Evolutionary conservation across 306 rosid species (phyloP), one percentile per base, ranked within the genome.

Genomic region (Pachyrhizus erosus): DNA sequence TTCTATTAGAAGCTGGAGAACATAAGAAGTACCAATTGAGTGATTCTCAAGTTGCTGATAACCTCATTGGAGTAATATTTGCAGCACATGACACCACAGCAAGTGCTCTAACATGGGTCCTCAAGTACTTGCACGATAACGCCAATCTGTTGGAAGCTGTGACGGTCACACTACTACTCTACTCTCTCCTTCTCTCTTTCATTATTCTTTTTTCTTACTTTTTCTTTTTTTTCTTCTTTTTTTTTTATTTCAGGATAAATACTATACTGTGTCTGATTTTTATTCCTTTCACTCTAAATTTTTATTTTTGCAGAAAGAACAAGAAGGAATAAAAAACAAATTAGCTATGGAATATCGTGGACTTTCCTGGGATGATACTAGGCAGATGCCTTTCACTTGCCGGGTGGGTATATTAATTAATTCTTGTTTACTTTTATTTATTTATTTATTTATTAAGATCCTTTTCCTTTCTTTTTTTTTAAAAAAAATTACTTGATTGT

Each of bases 71-170:
- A n/a, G 95, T 94, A 0, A 93, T 94, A 15, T 94, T 94, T 84
- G 98, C 98, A 1, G 98, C 98, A 29, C 98, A 93, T 52, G 98
- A 94, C 31, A 94, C 98, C 23, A 94, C 98, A 5, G 98, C 98
- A 0, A 92, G 97, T 67, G 94, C 83, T 33, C 85, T 94, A 10
- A 92, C 98, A 10, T 94, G 98, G 98, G 55, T 89, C 77, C 83
- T 94, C 0, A 94, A 94, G 82, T 91, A 93, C 79, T 80, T 94
- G 71, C 95, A 90, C 76, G 98, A 94, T 61, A 85, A 94, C 71
- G 9, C 13, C 39, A 70, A 61, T 27, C 88, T 91, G 78, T 89
- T 93, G 26, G 89, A 93, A 68, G 83, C 89, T 34, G 94, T 94
- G 23, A 89, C 87, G 75, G 97, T 86, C 54, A 24, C 13, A n/a